phyloP scores from a whole-genome alignment of 1,284 basidiomycete genomes.

The Pyrrhoderma noxium region DNA sequence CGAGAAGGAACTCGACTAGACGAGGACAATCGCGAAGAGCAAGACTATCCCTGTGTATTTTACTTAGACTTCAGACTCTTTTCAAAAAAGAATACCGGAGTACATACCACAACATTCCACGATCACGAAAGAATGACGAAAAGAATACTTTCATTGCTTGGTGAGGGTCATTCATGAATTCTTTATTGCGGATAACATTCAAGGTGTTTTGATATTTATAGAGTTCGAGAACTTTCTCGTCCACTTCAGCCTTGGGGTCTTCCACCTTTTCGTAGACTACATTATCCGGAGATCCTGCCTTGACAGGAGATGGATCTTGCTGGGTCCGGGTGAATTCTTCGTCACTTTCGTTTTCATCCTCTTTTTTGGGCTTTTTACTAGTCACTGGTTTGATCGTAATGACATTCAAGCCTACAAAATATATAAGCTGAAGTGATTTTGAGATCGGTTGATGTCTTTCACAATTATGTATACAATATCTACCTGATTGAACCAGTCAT shows the following conservation, averaged over 20 bases:
- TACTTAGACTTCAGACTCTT: constrained; percentile 25
- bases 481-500: constrained; percentile 58
- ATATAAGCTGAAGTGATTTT: constrained; percentile 38
- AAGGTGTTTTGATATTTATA: too few species aligned
- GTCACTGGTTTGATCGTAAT: not conserved
- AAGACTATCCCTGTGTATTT: constrained; percentile 19
- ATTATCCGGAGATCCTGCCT: constrained; percentile 18
- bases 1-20: constrained; percentile 53
- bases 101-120: constrained; percentile 55
- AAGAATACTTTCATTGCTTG: constrained; percentile 48
- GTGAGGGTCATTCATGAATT: constrained; percentile 55
- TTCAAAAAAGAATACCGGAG: constrained; percentile 18
- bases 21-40: constrained; percentile 39
- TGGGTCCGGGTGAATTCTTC: constrained; percentile 25
- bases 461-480: constrained; percentile 9
- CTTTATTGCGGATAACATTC: constrained; percentile 25
- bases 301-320: constrained; percentile 11
- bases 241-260: not conserved
- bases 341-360: constrained; percentile 28
- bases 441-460: not conserved
- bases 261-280: constrained; percentile 16
- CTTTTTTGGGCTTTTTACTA: constrained; percentile 3
- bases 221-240: too few species aligned
- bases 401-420: constrained; percentile 41
- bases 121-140: constrained; percentile 54